Percentiles rank a stretch among this genome's conserved stretches.
phyloP scores from a whole-genome alignment of 164 flowering plant species.

The Annona cherimola region DNA sequence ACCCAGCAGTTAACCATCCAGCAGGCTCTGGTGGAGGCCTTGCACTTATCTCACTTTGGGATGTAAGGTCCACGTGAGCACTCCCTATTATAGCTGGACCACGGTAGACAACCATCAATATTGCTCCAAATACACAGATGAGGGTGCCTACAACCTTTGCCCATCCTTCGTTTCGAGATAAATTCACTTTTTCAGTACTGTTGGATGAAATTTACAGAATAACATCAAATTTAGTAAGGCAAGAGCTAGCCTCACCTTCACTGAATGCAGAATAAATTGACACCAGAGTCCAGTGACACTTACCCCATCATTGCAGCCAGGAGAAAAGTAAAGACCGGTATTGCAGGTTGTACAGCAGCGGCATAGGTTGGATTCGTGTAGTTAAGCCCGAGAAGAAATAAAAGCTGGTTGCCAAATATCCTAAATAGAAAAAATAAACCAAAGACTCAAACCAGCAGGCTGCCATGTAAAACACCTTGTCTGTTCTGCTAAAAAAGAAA shows the following conservation, averaged over 20 bases:
- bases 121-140: slow-evolving; percentile 82
- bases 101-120: slow-evolving; percentile 77
- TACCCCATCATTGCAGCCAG: slow-evolving; percentile 85
- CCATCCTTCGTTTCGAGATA: slow-evolving; percentile 68
- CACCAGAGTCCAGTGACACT: slow-evolving; percentile 19
- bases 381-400: slow-evolving; percentile 87
- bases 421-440: slow-evolving; percentile 26
- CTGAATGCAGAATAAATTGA: background rate
- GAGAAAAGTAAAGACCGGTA: slow-evolving; percentile 90
- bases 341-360: slow-evolving; percentile 89
- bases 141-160: slow-evolving; percentile 82
- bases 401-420: slow-evolving; percentile 91
- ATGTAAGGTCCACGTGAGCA: slow-evolving; percentile 29
- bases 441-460: slow-evolving; percentile 1
- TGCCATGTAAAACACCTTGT: background rate
- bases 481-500: background rate
- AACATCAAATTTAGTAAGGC: background rate
- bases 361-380: slow-evolving; percentile 98
- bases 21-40: slow-evolving; percentile 87
- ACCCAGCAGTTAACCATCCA: slow-evolving; percentile 63
- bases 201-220: slow-evolving; percentile 16
- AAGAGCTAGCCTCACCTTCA: background rate
- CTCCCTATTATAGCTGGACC: slow-evolving; percentile 75
- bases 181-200: slow-evolving; percentile 87
- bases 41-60: slow-evolving; percentile 60